Evolutionary conservation across 371 early-diverging fungal genomes (phyloP).

Genomic region (Thermomucor indicae-seudaticae): DNA sequence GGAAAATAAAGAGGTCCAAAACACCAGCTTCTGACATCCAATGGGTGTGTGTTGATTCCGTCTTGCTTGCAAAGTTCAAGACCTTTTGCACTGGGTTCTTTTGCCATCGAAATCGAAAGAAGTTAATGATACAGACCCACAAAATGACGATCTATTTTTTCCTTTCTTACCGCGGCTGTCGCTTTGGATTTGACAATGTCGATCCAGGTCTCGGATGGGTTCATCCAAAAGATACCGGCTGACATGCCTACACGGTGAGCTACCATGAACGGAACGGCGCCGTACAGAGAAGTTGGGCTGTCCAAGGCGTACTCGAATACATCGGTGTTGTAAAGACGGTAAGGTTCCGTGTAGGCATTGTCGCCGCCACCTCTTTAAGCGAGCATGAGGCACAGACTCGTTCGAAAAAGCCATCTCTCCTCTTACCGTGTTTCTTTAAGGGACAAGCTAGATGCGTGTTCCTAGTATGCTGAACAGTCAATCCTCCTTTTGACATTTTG

Average conservation of each 20-base stretch:
- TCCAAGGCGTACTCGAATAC: constrained; percentile 96
- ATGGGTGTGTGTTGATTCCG: constrained; percentile 65
- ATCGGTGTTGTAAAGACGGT: constrained; percentile 96
- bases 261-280: constrained; percentile 91
- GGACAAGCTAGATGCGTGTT: constrained; percentile 84
- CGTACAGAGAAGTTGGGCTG: constrained; percentile 94
- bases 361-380: constrained; percentile 53
- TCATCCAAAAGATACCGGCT: constrained; percentile 86
- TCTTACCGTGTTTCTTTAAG: constrained; percentile 74
- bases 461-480: constrained; percentile 24
- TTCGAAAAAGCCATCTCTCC: not conserved
- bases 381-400: not conserved
- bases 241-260: constrained; percentile 69
- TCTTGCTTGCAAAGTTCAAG: constrained; percentile 17
- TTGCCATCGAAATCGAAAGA: not conserved
- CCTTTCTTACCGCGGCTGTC: constrained; percentile 19
- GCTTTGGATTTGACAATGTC: constrained; percentile 72
- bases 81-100: constrained; percentile 29
- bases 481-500: not conserved
- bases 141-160: too few relatives aligned
- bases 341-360: constrained; percentile 84
- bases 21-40: constrained; percentile 94
- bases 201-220: constrained; percentile 96
- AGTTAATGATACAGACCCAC: too few relatives aligned
- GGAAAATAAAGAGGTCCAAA: constrained; percentile 87